Conservation (phyloP, 2,329 filamentous ascomycete species). For the Pseudogymnoascus pannorum region DNA sequence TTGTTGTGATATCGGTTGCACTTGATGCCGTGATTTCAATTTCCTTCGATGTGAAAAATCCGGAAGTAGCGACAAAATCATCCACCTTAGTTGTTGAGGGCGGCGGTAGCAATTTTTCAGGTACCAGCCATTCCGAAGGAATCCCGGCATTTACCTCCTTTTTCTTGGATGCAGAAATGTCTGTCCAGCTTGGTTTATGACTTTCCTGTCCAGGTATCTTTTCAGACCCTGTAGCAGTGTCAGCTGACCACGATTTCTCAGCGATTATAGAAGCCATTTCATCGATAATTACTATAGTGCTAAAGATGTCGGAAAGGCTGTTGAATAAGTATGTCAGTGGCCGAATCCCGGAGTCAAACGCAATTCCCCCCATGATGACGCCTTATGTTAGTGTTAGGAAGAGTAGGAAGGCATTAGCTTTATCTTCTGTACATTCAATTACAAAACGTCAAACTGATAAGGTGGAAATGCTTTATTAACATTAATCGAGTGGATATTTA, state of each 20-base stretch:
- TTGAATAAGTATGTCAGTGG: background rate
- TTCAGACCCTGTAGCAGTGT: background rate
- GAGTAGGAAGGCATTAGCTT: background rate
- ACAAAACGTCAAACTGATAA: background rate
- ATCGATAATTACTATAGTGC: background rate
- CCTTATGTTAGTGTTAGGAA: background rate
- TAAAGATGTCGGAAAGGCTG: background rate
- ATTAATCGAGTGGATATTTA: background rate
- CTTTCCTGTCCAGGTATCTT: background rate
- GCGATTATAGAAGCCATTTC: background rate
- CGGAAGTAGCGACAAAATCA: conserved; percentile 15
- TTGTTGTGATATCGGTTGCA: conserved; percentile 29
- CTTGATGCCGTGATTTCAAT: conserved; percentile 38
- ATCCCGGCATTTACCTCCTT: conserved; percentile 7
- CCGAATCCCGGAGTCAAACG: background rate
- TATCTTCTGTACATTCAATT: background rate
- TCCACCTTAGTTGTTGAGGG: background rate
- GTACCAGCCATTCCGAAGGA: conserved; percentile 1
- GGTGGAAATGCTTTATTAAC: background rate
- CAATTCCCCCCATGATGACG: background rate
- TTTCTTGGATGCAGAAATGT: conserved; percentile 4
- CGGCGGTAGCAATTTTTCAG: background rate
- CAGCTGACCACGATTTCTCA: background rate
- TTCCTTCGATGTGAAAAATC: conserved; percentile 33
- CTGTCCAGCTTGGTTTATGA: conserved; percentile 3